These are phyloP conservation scores for Fraxinus anomala DNA, from an alignment of 257 asterid genomes.

Conservation along the genomic window DNA sequence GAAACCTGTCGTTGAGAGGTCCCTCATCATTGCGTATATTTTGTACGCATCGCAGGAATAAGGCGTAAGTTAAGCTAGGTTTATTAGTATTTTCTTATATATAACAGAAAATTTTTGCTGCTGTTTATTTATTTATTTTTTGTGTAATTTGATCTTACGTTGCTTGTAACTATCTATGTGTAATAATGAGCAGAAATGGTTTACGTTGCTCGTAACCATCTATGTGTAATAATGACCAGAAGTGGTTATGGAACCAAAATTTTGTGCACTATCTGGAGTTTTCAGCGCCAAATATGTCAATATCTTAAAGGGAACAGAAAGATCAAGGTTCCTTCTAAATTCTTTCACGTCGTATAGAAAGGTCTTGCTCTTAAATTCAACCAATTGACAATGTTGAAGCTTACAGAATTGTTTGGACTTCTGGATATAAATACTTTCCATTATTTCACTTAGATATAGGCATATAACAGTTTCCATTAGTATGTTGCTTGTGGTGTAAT, in stretches of 20 bases:
- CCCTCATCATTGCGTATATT: not conserved
- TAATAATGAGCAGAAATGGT: not conserved
- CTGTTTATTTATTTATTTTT: not conserved
- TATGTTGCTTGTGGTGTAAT: not conserved
- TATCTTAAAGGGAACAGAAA: not conserved
- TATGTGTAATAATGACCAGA: not conserved
- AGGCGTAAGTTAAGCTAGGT: not conserved
- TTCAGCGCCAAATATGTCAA: not conserved
- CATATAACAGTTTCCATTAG: not conserved
- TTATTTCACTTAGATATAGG: not conserved
- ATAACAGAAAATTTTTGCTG: not conserved
- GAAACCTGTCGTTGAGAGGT: not conserved
- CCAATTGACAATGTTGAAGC: not conserved
- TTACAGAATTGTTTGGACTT: not conserved
- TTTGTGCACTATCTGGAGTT: not conserved
- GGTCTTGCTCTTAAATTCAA: not conserved
- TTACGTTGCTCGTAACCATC: not conserved
- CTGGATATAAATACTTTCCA: not conserved
- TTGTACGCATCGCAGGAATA: not conserved
- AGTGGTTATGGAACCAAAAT: not conserved
- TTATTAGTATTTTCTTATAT: not conserved
- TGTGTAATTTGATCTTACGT: not conserved
- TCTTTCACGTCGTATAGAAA: not conserved
- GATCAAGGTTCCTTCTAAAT: not conserved
- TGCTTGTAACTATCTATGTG: not conserved